These are phyloP conservation scores for Fomitopsis serialis DNA, from an alignment of 768 basidiomycete species.

Conservation along the genomic window DNA sequence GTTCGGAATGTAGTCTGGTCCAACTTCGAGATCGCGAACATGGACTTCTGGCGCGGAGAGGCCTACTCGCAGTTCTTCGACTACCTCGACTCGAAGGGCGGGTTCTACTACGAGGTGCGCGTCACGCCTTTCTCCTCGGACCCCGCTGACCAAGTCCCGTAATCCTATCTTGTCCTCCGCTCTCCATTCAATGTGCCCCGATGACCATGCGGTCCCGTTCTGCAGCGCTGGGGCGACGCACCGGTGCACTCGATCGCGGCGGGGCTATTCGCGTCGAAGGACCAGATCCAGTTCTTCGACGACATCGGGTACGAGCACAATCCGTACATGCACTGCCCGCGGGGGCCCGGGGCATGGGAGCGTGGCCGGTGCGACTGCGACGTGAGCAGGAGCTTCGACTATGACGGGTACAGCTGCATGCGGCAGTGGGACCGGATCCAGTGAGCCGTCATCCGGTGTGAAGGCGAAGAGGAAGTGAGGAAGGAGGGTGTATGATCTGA, in stretches of 20 bases:
- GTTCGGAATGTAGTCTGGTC: too few relatives aligned
- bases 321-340: constrained; percentile 49
- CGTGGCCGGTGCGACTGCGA: constrained; percentile 46
- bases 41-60: constrained; percentile 84
- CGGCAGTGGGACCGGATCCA: constrained; percentile 41
- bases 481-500: too few relatives aligned
- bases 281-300: constrained; percentile 69
- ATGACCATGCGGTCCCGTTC: constrained; percentile 5
- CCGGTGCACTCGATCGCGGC: constrained; percentile 47
- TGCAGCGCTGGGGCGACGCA: constrained; percentile 39
- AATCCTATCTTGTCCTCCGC: too few relatives aligned
- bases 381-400: constrained; percentile 50
- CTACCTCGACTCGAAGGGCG: constrained; percentile 73
- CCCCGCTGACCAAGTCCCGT: background rate
- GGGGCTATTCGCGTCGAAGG: constrained; percentile 41
- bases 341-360: constrained; percentile 29
- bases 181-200: background rate
- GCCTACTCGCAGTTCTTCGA: constrained; percentile 85
- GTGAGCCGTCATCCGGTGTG: background rate
- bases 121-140: background rate
- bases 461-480: too few relatives aligned
- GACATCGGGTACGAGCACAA: constrained; percentile 63
- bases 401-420: constrained; percentile 55
- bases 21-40: constrained; percentile 78
- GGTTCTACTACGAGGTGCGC: constrained; percentile 87